These are phyloP conservation scores for Plantago coronopus DNA, from an alignment of 305 asterid species.

Conservation along the genomic window DNA sequence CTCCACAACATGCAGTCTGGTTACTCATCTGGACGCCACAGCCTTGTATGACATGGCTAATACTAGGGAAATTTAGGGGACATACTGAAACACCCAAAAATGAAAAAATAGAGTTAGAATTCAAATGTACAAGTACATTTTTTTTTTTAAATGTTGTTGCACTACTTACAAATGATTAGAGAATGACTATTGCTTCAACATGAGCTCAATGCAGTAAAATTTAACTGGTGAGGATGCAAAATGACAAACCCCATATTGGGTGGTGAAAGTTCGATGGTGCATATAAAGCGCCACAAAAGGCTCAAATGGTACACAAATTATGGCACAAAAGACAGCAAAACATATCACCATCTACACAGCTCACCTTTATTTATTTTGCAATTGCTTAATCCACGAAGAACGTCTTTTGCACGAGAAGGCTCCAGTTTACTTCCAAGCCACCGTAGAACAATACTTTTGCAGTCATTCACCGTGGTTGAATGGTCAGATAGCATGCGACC, in stretches of 20 bases:
- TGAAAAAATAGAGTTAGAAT: slow-evolving; percentile 11
- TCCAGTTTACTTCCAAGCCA: slow-evolving; percentile 94
- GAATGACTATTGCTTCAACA: no score
- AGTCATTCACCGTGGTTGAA: slow-evolving; percentile 64
- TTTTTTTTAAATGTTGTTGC: no score
- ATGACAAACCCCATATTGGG: no score
- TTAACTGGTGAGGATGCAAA: no score
- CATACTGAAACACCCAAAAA: slow-evolving; percentile 50
- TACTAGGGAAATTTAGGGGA: slow-evolving; percentile 79
- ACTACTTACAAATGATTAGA: no score
- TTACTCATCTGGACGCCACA: slow-evolving; percentile 52
- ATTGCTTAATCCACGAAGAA: slow-evolving; percentile 80
- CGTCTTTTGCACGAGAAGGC: slow-evolving; percentile 73
- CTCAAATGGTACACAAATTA: no score
- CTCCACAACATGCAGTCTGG: slow-evolving; percentile 62
- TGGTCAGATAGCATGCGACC: slow-evolving; percentile 50
- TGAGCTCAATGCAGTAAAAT: no score
- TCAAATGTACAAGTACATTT: slow-evolving; percentile 4
- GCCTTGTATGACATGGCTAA: slow-evolving; percentile 55
- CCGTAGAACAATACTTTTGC: slow-evolving; percentile 68
- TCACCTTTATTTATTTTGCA: slow-evolving; percentile 94
- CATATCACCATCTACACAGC: not conserved
- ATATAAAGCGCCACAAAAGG: no score
- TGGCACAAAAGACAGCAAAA: not conserved
- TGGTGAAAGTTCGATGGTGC: no score